Conservation (phyloP, 257 asterid species). For the Rauvolfia tetraphylla region DNA sequence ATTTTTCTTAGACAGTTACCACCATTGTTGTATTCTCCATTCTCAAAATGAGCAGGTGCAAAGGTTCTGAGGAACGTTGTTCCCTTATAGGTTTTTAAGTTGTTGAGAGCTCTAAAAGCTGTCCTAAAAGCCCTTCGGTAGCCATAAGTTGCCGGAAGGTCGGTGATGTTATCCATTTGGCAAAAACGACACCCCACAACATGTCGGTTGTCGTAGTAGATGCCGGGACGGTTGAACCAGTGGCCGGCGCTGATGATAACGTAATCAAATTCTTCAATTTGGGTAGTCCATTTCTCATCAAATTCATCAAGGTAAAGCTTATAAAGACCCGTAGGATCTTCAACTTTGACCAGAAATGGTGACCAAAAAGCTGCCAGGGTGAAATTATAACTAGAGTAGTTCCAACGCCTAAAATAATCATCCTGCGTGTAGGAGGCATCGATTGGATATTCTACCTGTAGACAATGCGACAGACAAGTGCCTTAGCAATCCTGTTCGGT, state of each 20-base stretch:
- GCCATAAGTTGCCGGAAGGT: constrained; percentile 30
- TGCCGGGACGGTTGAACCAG: constrained; percentile 35
- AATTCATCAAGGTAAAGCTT: constrained; percentile 36
- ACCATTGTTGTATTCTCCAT: constrained; percentile 32
- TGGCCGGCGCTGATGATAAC: constrained; percentile 34
- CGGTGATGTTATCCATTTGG: constrained; percentile 15
- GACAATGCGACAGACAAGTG: background rate
- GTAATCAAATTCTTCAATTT: constrained; percentile 33
- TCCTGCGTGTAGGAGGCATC: constrained; percentile 31
- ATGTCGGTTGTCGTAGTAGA: constrained; percentile 30
- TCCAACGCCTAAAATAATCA: constrained; percentile 51
- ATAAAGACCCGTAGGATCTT: constrained; percentile 23
- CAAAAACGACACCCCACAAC: constrained; percentile 38
- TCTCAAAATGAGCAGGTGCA: constrained; percentile 42
- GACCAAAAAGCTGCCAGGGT: constrained; percentile 46
- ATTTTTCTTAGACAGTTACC: constrained; percentile 32
- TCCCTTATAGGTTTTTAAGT: constrained; percentile 23
- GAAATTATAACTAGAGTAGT: constrained; percentile 40
- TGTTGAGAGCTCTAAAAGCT: constrained; percentile 29
- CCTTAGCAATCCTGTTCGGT: background rate
- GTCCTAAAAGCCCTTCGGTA: constrained; percentile 31
- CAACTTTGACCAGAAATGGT: constrained; percentile 34
- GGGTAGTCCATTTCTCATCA: constrained; percentile 30
- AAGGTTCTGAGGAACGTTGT: constrained; percentile 27
- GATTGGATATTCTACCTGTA: constrained; percentile 47